Evolutionary conservation across 305 asterid genomes (phyloP), one percentile per base, ranked within the genome.

Genomic region (Fraxinus nigra): DNA sequence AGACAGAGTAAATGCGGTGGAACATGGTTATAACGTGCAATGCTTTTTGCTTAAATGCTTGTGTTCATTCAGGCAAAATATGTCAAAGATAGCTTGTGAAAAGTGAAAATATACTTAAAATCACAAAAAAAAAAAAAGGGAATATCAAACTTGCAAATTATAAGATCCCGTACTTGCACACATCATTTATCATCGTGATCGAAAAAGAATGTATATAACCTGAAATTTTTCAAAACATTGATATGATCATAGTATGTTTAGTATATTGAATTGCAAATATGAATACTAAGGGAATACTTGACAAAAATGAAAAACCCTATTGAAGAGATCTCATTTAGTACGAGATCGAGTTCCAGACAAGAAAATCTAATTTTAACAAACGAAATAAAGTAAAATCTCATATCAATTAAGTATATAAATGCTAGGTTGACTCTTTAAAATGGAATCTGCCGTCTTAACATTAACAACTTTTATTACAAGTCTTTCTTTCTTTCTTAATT

Each of bases 61-160:
- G 78, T 61, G 82, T 86, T 90, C 80, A 77, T 83, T 88, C 86
- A 78, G 73, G 2, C 73, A 82, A 79, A 72, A 65, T 22, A n/a
- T 26, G 11, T 22, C 70, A 22, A 59, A 18, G 3, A 22, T 61
- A 22, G 14, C 2, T 8, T 20, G 26, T 56, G 59, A 56, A 56
- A 5, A 18, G 28, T 56, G 67, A 5, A 20, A 16, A 56, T 8
- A 56, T 56, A 18, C 24, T 16, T 7, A 6, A 5, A 4, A 56
- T 54, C 20, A 54, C 26, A 26, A 1, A 16, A 18, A 56, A 56
- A 1, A 51, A 51, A 3, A 14, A 46, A 18, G 14, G 56, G 14
- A 46, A 46, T 46, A 46, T 11, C 56, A 1, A 46, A 46, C n/a
- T 13, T n/a, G 22, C 61, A 48, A 48, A 16, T 48, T 16, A 4